Evolutionary conservation across 495 filamentous ascomycete species (phyloP), one percentile per base, ranked within the genome.

Genomic region (Clavariopsis aquatica): DNA sequence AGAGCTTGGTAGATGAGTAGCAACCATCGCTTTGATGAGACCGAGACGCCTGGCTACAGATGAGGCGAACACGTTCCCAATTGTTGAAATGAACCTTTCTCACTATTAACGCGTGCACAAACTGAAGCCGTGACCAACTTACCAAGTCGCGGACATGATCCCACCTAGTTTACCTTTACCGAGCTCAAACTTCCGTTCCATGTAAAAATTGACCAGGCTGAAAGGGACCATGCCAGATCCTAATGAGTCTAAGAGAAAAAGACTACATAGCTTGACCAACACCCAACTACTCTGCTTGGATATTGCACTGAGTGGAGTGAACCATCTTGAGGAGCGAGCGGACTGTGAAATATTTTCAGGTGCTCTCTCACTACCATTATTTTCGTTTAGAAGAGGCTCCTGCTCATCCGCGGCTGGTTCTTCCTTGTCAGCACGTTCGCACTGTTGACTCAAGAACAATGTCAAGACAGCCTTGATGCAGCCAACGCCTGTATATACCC

Each of bases 11-110:
- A 90, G 81, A 69, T 94, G 90, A 1, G 90, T 92, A 69, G 91
- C 91, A 28, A 93, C 89, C 90, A 96, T 96, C 8, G 90, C 91
- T 72, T 87, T 88, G 69, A 96, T 82, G 31, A 92, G 83, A 0
- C 92, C 92, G 46, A 95, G 85, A 41, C 86, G 81, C 59, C 87
- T 86, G 3, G 91, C 83, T 61, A 96, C 82, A 1, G 90, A 88
- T 0, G 89, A 86, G 2, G 89, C 85, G 34, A 92, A 83, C 2
- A 93, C 78, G 69, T 86, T 90, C 4, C 87, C 88, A 1, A 84
- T 72, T 0, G 89, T 85, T 1, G 87, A 76, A 52, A 91, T 81
- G 62, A 91, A 81, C 71, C 82, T 66, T 19, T 22, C 9, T 10
- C n/a, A 29, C 8, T 38, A 43, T 65, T 85, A 1, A 85, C 86